Base-by-base conservation (phyloP, 2,329 filamentous ascomycete genomes). In the Fusarium sp. region DNA sequence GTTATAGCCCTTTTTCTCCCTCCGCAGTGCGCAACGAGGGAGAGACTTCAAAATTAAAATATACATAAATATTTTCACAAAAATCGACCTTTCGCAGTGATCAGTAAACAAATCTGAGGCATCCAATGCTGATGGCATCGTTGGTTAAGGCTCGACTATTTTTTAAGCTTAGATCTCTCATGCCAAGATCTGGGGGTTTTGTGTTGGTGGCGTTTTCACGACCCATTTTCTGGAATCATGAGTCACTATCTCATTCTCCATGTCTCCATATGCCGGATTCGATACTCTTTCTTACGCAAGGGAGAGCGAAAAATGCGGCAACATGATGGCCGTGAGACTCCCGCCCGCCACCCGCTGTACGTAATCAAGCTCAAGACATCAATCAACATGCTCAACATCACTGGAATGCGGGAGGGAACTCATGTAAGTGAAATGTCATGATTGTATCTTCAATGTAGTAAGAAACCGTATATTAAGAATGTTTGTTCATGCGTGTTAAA, bases 401-500 rank as follows among this genome's bases (percentile, higher is more conserved):
- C 54, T 65, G 62, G 60, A 65, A 65, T 54, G 61, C 22, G 26
- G 26, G 2, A 49, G 6, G 3, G 35, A 48, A 14, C 15, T 20
- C 14, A n/a, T 54, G 3, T 49, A 60, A 65, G 54, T 65, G 37
- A 37, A 65, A 48, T 37, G 48, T 54, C 43, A 10, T 60, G 28
- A n/a, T 60, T 65, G 37, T 54, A 65, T 60, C 43, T 50, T 44
- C 24, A 61, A 51, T 49, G 35, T 56, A 62, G 32, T 40, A 35
- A 56, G 49, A 65, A 69, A 66, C 54, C 48, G 48, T 67, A 40
- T 66, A 68, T 68, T 69, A 68, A 62, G 56, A 60, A 59, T 58
- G 30, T 51, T 50, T 50, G 52, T 65, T 68, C 66, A 62, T 69
- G 56, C 61, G 40, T 66, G 48, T 39, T 39, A 56, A 52, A 49